phyloP scores from a whole-genome alignment of 805 yeast species.

The Cyberlindnera maritima region DNA sequence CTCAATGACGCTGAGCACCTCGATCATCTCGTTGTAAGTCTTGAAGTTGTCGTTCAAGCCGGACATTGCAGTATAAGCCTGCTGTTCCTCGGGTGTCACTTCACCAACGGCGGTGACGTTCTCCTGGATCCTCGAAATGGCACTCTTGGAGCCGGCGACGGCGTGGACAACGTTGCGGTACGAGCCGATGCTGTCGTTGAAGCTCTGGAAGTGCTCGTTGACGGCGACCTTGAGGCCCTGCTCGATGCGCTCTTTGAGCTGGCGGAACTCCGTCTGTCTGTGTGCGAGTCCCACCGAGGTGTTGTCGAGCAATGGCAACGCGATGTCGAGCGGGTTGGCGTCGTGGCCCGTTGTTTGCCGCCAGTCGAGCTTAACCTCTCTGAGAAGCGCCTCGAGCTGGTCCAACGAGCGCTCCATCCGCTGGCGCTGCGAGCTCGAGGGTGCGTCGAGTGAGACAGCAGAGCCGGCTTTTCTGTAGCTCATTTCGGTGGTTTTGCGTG shows the following conservation, averaged over 20 bases:
- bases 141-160: constrained; percentile 62
- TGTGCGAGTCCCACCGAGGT: constrained; percentile 90
- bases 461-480: background rate
- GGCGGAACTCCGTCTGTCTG: constrained; percentile 61
- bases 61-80: background rate
- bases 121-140: constrained; percentile 45
- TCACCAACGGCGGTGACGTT: constrained; percentile 3
- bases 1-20: constrained; percentile 65
- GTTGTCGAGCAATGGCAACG: constrained; percentile 77
- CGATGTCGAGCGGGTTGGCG: constrained; percentile 82
- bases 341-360: constrained; percentile 46
- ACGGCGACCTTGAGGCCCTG: constrained; percentile 65
- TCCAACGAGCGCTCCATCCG: constrained; percentile 21
- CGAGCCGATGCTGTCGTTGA: constrained; percentile 82
- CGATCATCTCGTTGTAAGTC: constrained; percentile 65
- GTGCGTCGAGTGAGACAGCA: background rate
- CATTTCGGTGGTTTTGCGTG: background rate
- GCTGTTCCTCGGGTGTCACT: background rate
- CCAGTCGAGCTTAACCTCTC: constrained; percentile 44
- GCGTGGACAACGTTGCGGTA: constrained; percentile 68
- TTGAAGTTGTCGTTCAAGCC: constrained; percentile 59
- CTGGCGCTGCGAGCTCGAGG: background rate
- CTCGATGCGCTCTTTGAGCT: constrained; percentile 55
- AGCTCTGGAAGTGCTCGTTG: constrained; percentile 76
- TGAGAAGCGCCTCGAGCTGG: constrained; percentile 18